Evolutionary conservation across 2,329 filamentous ascomycete genomes (phyloP), one percentile per base, ranked within the genome.

Genomic region (Venturia asperata): DNA sequence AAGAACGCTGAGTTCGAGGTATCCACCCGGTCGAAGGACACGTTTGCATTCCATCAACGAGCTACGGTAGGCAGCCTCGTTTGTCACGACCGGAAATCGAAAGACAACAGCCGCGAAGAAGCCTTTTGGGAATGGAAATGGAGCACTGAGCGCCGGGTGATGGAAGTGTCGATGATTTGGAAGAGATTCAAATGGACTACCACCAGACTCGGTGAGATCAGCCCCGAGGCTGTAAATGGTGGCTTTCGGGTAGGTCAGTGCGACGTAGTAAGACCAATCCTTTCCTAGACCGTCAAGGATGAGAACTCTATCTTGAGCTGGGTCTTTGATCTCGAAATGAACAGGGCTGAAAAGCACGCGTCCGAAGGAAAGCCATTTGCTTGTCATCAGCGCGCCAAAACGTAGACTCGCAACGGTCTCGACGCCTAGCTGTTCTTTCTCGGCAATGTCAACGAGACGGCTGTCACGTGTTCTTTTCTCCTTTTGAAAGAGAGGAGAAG

Each of bases 251-350:
- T 93, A 93, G 0, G 89, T 91, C 72, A 92, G 85, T 7, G 90
- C 89, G 24, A 89, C 89, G 70, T 92, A 93, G 74, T 91, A 92
- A 0, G 90, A 92, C 90, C 90, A 94, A 72, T 94, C 90, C 71
- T 92, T 92, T n/a, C 90, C 90, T 39, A 94, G 85, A 5, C 90
- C 90, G 76, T 94, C 90, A 65, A 94, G 82, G 21, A 94, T 87
- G 3, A 94, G 81, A 34, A 94, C 85, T 79, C 87, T 64, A 77
- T 83, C 77, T 81, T 88, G 76, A 74, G 72, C 80, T 0, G 81
- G 77, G 21, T 83, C 78, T 47, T 84, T 77, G 27, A 92, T 81
- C 69, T 91, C 87, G 58, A 90, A 87, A 34, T 90, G 85, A 5
- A 89, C 85, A 13, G 91, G 90, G 69, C 89, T 92, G 77, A 94